Conservation (phyloP, 495 filamentous ascomycete species). For the Hyphodiscus hymeniophilus region DNA sequence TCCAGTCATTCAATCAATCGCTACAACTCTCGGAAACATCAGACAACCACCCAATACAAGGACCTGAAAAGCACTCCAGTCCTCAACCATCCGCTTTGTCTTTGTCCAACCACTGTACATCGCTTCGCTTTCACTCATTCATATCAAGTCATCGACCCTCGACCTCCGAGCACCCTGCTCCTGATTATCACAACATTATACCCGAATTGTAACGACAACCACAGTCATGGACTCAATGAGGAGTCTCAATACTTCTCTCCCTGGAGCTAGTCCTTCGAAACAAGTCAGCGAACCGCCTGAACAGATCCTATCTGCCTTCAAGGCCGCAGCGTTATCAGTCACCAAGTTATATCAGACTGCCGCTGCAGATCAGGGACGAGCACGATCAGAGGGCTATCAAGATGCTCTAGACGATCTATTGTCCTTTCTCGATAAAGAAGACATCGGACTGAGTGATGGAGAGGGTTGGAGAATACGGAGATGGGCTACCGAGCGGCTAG, state of each 20-base stretch:
- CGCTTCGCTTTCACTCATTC: neutral
- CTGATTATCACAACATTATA: too few relatives aligned
- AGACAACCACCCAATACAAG: too few relatives aligned
- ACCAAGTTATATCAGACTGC: constrained; percentile 94
- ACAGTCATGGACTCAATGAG: constrained; percentile 65
- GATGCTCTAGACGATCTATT: constrained; percentile 89
- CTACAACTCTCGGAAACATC: too few relatives aligned
- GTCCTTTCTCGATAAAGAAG: constrained; percentile 71
- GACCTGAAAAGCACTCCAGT: too few relatives aligned
- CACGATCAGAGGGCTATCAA: constrained; percentile 76
- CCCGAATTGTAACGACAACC: neutral
- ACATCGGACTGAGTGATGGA: constrained; percentile 66
- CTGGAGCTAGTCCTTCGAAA: constrained; percentile 31
- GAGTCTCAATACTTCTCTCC: constrained; percentile 61
- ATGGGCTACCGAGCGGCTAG: constrained; percentile 75
- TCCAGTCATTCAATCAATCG: too few relatives aligned
- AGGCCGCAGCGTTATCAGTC: constrained; percentile 83
- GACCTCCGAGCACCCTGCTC: neutral
- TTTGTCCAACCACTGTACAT: neutral
- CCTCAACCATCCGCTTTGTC: too few relatives aligned
- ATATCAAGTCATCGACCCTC: neutral
- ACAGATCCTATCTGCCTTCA: constrained; percentile 82
- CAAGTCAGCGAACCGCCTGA: constrained; percentile 57
- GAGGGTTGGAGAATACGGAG: constrained; percentile 74
- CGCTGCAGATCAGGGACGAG: constrained; percentile 62